These are phyloP conservation scores for Aspergillus flavus DNA, from an alignment of 2,329 filamentous ascomycete genomes.

Conservation along the genomic window DNA sequence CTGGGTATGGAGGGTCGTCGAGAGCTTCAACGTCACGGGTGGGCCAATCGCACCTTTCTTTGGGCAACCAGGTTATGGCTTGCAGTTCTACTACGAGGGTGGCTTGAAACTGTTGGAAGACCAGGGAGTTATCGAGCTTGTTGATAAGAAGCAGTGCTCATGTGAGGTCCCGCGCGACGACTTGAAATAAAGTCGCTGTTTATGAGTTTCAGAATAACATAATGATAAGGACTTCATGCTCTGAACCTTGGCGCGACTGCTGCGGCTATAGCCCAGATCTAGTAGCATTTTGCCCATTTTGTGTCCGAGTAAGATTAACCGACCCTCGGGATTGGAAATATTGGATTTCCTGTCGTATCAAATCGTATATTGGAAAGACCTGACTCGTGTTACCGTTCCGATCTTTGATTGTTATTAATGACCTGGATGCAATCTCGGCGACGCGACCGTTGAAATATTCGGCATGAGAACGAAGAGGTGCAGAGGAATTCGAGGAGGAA, in stretches of 20 bases:
- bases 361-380: too few relatives aligned
- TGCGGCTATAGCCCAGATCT: background rate
- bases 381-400: too few relatives aligned
- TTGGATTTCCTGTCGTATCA: too few relatives aligned
- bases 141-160: background rate
- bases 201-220: background rate
- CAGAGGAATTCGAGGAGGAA: too few relatives aligned
- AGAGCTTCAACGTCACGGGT: constrained; percentile 42
- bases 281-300: background rate
- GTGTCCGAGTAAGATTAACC: background rate
- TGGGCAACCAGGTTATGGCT: constrained; percentile 47
- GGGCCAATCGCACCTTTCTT: constrained; percentile 56
- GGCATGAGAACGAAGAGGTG: too few relatives aligned
- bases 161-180: background rate
- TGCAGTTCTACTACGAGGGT: background rate
- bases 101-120: background rate
- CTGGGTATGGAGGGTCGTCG: constrained; percentile 50
- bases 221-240: background rate
- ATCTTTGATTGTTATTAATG: too few relatives aligned
- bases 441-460: too few relatives aligned
- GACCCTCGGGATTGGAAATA: background rate
- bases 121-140: background rate
- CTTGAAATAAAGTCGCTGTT: background rate
- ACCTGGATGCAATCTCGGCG: too few relatives aligned
- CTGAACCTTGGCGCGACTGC: background rate